Conservation (phyloP, 257 asterid species). For the Plectranthus barbatus region DNA sequence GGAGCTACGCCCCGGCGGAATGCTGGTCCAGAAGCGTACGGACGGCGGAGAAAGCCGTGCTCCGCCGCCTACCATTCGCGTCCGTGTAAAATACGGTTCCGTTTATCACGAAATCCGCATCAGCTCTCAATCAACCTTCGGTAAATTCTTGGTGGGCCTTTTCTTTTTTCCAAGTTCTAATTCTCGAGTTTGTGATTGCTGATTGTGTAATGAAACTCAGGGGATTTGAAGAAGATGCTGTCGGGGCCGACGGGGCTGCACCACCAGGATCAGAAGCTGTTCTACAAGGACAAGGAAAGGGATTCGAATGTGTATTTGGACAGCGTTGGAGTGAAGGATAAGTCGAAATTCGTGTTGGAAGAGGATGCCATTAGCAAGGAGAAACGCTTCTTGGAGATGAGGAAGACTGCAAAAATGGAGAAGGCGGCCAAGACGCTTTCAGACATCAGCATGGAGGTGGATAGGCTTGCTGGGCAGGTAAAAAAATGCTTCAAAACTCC, state of each 20-base stretch:
- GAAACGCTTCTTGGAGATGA: slow-evolving; percentile 61
- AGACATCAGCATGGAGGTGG: slow-evolving; percentile 71
- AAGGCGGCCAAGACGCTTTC: slow-evolving; percentile 55
- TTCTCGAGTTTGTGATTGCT: background rate
- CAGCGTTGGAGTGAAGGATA: slow-evolving; percentile 62
- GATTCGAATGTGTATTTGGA: slow-evolving; percentile 74
- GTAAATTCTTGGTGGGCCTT: slow-evolving; percentile 42
- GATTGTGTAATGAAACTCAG: slow-evolving; percentile 11
- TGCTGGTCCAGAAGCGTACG: slow-evolving; percentile 79
- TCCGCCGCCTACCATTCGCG: slow-evolving; percentile 72
- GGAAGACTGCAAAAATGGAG: slow-evolving; percentile 57
- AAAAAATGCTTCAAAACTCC: background rate
- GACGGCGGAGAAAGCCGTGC: slow-evolving; percentile 40
- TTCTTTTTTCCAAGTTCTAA: background rate
- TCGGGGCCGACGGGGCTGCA: slow-evolving; percentile 79
- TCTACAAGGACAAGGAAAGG: slow-evolving; percentile 72
- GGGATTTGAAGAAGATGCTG: slow-evolving; percentile 87
- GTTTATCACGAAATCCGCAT: slow-evolving; percentile 60
- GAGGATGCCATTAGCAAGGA: slow-evolving; percentile 82
- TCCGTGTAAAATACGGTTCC: slow-evolving; percentile 75
- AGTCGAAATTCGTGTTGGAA: slow-evolving; percentile 62
- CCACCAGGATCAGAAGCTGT: slow-evolving; percentile 83
- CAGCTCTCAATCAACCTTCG: slow-evolving; percentile 73
- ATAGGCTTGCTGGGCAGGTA: slow-evolving; percentile 67
- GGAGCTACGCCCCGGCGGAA: slow-evolving; percentile 91